These are phyloP conservation scores for Oehlia diaphana DNA, from an alignment of 192 early-diverging fungal species.

Conservation along the genomic window DNA sequence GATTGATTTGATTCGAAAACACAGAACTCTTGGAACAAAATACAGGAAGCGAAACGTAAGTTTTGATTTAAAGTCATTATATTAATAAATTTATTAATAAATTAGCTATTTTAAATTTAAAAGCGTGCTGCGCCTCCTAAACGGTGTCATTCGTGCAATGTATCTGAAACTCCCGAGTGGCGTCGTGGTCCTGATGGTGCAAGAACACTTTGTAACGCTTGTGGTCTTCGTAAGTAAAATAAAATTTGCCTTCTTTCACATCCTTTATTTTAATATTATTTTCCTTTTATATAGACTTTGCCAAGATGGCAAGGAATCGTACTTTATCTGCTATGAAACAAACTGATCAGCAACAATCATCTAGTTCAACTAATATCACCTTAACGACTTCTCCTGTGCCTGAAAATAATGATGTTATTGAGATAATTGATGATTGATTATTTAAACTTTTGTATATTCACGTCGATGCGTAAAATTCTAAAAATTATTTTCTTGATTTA, in stretches of 20 bases:
- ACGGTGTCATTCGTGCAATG: conserved; percentile 77
- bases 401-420: too few relatives aligned
- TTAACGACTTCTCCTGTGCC: too few relatives aligned
- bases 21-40: not conserved
- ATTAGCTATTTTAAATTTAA: not conserved
- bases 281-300: not conserved
- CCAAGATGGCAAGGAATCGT: conserved; percentile 15
- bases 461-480: too few relatives aligned
- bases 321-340: conserved; percentile 12
- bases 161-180: conserved; percentile 92
- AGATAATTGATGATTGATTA: too few relatives aligned
- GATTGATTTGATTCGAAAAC: conserved; percentile 4
- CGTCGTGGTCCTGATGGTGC: conserved; percentile 90
- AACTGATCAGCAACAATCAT: not conserved
- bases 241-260: not conserved
- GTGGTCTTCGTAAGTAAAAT: conserved; percentile 77
- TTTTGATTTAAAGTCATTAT: not conserved
- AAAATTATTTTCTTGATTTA: too few relatives aligned
- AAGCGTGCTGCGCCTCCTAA: conserved; percentile 65
- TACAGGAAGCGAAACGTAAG: conserved; percentile 18
- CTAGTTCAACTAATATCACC: too few relatives aligned
- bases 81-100: not conserved
- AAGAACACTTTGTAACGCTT: conserved; percentile 93
- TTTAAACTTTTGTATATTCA: too few relatives aligned
- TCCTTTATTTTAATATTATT: not conserved